These are phyloP conservation scores for Colletotrichum plurivorum DNA, from an alignment of 2,329 filamentous ascomycete species.

Conservation along the genomic window DNA sequence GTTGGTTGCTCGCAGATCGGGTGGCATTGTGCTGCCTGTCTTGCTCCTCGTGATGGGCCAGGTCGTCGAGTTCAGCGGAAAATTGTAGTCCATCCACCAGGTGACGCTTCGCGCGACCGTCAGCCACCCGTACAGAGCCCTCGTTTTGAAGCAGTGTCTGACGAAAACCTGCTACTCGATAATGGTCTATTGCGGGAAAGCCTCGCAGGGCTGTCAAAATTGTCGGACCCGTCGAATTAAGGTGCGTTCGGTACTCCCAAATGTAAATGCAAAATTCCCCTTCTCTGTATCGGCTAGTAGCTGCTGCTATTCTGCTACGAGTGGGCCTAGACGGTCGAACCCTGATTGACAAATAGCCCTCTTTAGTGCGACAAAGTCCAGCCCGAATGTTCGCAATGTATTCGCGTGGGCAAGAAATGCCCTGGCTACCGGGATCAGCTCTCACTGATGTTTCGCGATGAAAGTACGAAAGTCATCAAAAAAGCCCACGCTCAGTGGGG, in stretches of 20 bases:
- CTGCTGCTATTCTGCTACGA: background rate
- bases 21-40: conserved; percentile 32
- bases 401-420: conserved; percentile 71
- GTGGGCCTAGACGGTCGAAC: background rate
- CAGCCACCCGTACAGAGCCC: background rate
- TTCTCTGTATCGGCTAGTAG: background rate
- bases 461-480: conserved; percentile 73
- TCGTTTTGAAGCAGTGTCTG: background rate
- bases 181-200: conserved; percentile 72
- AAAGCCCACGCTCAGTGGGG: conserved; percentile 70
- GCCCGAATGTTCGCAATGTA: conserved; percentile 74
- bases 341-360: conserved; percentile 3
- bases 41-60: conserved; percentile 29
- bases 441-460: conserved; percentile 76
- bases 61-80: conserved; percentile 15
- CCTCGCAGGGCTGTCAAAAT: conserved; percentile 68
- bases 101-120: background rate
- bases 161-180: conserved; percentile 5
- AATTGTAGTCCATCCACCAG: background rate
- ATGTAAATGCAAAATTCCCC: background rate
- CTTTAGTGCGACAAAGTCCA: conserved; percentile 71
- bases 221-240: conserved; percentile 70
- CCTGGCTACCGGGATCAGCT: conserved; percentile 76
- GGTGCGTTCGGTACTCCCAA: conserved; percentile 52
- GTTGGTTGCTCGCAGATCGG: background rate